These are phyloP conservation scores for Porpolomopsis calyptriformis DNA, from an alignment of 768 basidiomycete species.

Conservation along the genomic window DNA sequence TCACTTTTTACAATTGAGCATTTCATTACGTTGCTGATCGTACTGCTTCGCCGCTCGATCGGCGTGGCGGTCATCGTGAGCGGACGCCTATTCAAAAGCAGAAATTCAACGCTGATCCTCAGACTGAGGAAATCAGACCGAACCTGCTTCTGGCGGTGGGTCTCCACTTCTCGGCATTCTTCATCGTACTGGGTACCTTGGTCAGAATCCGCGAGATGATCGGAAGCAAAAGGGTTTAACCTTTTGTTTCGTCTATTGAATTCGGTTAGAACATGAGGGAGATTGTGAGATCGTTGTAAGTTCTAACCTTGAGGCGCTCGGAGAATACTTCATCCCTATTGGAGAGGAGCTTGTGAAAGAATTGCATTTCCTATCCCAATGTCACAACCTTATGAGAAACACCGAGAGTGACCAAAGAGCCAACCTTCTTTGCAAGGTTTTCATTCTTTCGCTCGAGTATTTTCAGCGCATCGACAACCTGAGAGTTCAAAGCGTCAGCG, in stretches of 20 bases:
- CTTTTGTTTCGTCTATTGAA: constrained; percentile 22
- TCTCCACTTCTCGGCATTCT: constrained; percentile 63
- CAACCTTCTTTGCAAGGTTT: constrained; percentile 58
- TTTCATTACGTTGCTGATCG: constrained; percentile 66
- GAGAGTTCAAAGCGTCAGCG: constrained; percentile 47
- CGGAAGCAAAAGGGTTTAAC: constrained; percentile 9
- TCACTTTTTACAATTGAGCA: constrained; percentile 78
- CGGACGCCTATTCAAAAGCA: constrained; percentile 53
- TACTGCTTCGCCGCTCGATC: constrained; percentile 63
- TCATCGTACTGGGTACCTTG: constrained; percentile 54
- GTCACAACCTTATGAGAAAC: background rate
- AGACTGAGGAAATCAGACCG: constrained; percentile 9
- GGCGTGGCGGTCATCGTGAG: constrained; percentile 64
- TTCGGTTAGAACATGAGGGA: constrained; percentile 8
- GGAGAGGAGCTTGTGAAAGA: constrained; percentile 58
- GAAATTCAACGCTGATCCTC: constrained; percentile 4
- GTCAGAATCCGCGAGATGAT: background rate
- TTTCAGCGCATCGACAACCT: constrained; percentile 56
- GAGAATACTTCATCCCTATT: constrained; percentile 60
- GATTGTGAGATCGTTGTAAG: constrained; percentile 6
- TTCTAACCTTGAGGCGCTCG: constrained; percentile 59
- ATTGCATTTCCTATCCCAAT: constrained; percentile 47
- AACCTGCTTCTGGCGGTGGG: constrained; percentile 73
- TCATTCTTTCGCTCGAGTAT: constrained; percentile 52
- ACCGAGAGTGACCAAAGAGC: background rate